Evolutionary conservation across 1,139 yeast genomes (phyloP), one percentile per base, ranked within the genome.

Genomic region (Geotrichum phurueaensis): DNA sequence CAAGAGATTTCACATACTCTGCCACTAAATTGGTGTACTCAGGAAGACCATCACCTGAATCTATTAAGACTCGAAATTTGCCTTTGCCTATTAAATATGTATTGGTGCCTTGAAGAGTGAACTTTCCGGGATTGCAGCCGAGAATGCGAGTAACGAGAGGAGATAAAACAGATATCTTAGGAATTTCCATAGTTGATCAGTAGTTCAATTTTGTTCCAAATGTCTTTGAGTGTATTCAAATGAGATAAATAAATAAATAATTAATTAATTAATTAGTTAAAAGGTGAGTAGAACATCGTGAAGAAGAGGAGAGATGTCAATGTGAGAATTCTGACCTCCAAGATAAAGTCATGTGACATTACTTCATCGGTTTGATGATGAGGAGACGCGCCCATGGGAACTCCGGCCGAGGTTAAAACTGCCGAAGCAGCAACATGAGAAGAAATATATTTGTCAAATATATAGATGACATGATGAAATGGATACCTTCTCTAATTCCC

Each of bases 71-170:
- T 50, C 78, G 67, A 43, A 65, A 63, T 13, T 57, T 54, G 22
- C 78, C 78, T 7, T 66, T 57, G 29, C 79, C 79, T 5, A 76
- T 67, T 36, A 76, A 66, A 63, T 76, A 76, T 2, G 79, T 75
- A 65, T 76, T 76, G n/a, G 78, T 76, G 27, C 79, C 79, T 60
- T 76, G 78, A 3, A 76, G 69, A 1, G 77, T 73, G 65, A 73
- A 76, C 59, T 69, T 69, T 20, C 78, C 74, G 0, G 78, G 76
- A 61, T 76, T 76, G 59, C 70, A 69, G 39, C 78, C 79, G 45
- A 76, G 69, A n/a, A 76, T 63, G 15, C 79, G 68, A 6, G 74
- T 70, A 50, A 76, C 76, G 10, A 65, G 66, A n/a, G 76, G 76
- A 57, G 77, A 69, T 27, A 75, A 68, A 43, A 66, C 69, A n/a